Evolutionary conservation across 768 basidiomycete genomes (phyloP).

Genomic region (Russula dissimulans): DNA sequence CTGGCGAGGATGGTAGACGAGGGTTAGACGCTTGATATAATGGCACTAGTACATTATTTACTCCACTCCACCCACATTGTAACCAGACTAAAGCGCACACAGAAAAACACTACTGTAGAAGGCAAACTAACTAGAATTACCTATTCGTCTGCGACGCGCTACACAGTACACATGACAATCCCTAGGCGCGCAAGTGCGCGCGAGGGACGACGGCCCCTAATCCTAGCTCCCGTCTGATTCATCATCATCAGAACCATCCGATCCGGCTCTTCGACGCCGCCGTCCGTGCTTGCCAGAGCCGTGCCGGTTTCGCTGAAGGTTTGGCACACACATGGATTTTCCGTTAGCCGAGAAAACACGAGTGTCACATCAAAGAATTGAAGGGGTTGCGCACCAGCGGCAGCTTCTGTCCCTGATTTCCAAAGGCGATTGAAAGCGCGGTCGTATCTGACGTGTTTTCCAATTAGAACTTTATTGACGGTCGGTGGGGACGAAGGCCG

Average conservation of each 20-base stretch:
- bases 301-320: slow-evolving; percentile 66
- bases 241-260: slow-evolving; percentile 59
- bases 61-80: slow-evolving; percentile 1
- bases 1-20: slow-evolving; percentile 13
- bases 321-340: background rate
- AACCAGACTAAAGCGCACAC: background rate
- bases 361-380: slow-evolving; percentile 3
- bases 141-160: background rate
- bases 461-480: background rate
- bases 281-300: slow-evolving; percentile 54
- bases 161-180: background rate
- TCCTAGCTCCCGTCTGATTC: slow-evolving; percentile 51
- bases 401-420: slow-evolving; percentile 84
- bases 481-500: background rate
- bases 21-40: background rate
- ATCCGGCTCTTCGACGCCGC: slow-evolving; percentile 49
- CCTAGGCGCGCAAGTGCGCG: background rate
- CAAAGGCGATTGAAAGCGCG: slow-evolving; percentile 78
- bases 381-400: slow-evolving; percentile 48
- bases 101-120: background rate
- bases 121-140: background rate
- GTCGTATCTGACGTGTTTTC: slow-evolving; percentile 56
- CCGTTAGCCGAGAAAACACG: slow-evolving; percentile 13
- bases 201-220: background rate
- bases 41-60: slow-evolving; percentile 20